A percentile compares a stretch with the other conserved stretches of the same genome.
These are phyloP conservation scores for Fusarium armeniacum DNA, from an alignment of 2,329 filamentous ascomycete species.

Conservation along the genomic window DNA sequence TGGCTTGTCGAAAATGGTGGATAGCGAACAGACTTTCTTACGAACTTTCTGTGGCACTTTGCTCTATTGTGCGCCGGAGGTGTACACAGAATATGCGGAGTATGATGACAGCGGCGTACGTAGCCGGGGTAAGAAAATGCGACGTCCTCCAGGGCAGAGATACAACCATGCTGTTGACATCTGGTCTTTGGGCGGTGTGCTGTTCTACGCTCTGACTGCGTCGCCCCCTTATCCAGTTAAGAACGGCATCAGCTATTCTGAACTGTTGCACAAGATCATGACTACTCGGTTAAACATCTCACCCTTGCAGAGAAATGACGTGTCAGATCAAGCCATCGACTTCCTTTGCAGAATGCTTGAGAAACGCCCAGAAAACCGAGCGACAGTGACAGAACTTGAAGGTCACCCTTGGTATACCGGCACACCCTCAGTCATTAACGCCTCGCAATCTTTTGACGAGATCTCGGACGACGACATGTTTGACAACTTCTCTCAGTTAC, in stretches of 20 bases:
- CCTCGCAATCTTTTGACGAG: slow-evolving; percentile 70
- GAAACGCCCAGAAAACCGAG: slow-evolving; percentile 81
- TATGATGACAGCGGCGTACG: slow-evolving; percentile 79
- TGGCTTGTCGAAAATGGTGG: slow-evolving; percentile 93
- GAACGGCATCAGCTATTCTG: slow-evolving; percentile 80
- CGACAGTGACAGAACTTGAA: slow-evolving; percentile 78
- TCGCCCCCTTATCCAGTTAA: slow-evolving; percentile 85
- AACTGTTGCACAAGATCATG: slow-evolving; percentile 90
- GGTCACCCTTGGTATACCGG: slow-evolving; percentile 79
- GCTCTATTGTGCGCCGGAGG: slow-evolving; percentile 95
- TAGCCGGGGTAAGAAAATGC: slow-evolving; percentile 72
- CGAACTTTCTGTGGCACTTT: slow-evolving; percentile 97
- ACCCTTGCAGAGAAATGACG: slow-evolving; percentile 69
- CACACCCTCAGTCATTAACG: slow-evolving; percentile 48
- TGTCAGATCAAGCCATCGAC: slow-evolving; percentile 78
- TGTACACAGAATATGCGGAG: slow-evolving; percentile 81
- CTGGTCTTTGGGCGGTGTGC: slow-evolving; percentile 94
- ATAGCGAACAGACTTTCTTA: slow-evolving; percentile 90
- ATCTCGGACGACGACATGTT: slow-evolving; percentile 72
- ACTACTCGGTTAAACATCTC: slow-evolving; percentile 76
- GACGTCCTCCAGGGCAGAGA: slow-evolving; percentile 70
- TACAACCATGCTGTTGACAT: slow-evolving; percentile 96
- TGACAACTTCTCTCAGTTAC: slow-evolving; percentile 72
- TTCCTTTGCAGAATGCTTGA: slow-evolving; percentile 85
- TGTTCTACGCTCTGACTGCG: slow-evolving; percentile 87